These are phyloP conservation scores for Gyrodon lividus DNA, from an alignment of 768 basidiomycete genomes.

Conservation along the genomic window DNA sequence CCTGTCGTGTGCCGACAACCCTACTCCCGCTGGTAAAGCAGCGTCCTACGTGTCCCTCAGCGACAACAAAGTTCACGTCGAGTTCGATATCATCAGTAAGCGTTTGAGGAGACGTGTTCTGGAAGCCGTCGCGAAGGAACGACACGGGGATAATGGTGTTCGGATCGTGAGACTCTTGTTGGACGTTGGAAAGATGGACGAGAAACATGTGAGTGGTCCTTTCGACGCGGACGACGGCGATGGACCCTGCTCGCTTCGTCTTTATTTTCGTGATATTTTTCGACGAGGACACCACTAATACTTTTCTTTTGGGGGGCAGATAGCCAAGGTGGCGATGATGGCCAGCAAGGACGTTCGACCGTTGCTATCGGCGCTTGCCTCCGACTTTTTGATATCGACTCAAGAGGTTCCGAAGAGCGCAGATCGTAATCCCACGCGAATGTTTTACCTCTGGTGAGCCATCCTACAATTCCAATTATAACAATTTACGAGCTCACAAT, in stretches of 20 bases:
- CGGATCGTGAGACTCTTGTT: slow-evolving; percentile 77
- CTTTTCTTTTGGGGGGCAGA: slow-evolving; percentile 44
- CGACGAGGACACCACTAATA: background rate
- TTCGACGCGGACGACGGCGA: background rate
- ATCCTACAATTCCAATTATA: background rate
- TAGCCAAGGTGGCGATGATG: slow-evolving; percentile 93
- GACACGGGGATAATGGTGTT: slow-evolving; percentile 80
- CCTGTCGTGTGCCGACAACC: slow-evolving; percentile 80
- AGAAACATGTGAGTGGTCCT: slow-evolving; percentile 70
- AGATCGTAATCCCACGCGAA: slow-evolving; percentile 85
- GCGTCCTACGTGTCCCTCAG: slow-evolving; percentile 70
- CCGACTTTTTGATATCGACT: slow-evolving; percentile 81
- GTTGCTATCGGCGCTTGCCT: slow-evolving; percentile 72
- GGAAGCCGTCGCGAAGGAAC: slow-evolving; percentile 77
- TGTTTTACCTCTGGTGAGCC: slow-evolving; percentile 86
- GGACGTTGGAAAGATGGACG: slow-evolving; percentile 88
- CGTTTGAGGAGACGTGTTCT: slow-evolving; percentile 69
- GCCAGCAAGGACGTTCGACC: slow-evolving; percentile 83
- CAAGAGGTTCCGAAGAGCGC: slow-evolving; percentile 92
- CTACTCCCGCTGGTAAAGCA: slow-evolving; percentile 66
- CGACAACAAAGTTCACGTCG: slow-evolving; percentile 73
- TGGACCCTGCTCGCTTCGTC: too few species aligned
- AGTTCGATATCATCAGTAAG: slow-evolving; percentile 70
- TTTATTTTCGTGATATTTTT: too few species aligned
- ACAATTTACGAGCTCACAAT: background rate